Base-by-base conservation (phyloP, 177 flowering plant genomes). In the Vitis hybrid region DNA sequence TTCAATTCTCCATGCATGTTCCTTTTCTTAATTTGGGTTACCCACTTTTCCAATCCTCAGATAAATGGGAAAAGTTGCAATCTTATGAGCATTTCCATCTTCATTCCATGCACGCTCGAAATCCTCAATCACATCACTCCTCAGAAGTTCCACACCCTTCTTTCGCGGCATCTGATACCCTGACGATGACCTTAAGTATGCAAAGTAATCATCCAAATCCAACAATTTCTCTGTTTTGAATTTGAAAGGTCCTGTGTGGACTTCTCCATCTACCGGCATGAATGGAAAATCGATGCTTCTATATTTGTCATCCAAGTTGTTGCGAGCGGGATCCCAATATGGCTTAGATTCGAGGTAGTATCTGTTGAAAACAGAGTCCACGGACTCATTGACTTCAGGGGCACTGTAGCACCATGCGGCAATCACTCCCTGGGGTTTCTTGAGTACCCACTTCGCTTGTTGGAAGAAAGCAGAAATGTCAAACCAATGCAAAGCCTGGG, bases 151-250 rank as follows among this genome's bases (percentile, higher is more conserved):
- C 17, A 91, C 80, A 0, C 91, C 92, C 63, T 76, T 75, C 68
- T 81, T 83, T 60, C 66, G 76, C 0, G 96, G 91, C 51, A 87
- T 86, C 78, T 89, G 89, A 67, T 92, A 91, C 2, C 92, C 83
- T 0, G 97, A 92, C 94, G 90, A 83, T 5, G 97, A 88, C 70
- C 84, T 85, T 26, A 87, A 49, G 66, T 82, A 88, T 7, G 74
- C 72, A 0, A 92, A 70, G 48, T 30, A 88, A 6, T 39, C 75
- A 0, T 86, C 91, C 73, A 92, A 75, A 59, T 69, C 81, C 94
- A 89, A 81, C 71, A 18, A 1, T 56, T 30, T 75, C 73, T 82
- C 87, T 1, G 75, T 67, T 34, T 55, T 72, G 73, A 91, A 91
- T 74, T 79, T 72, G 11, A 89, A 75, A 21, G 91, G 92, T 3